These are phyloP conservation scores for Zymoseptoria crescenta DNA, from an alignment of 2,329 filamentous ascomycete species.

Conservation along the genomic window DNA sequence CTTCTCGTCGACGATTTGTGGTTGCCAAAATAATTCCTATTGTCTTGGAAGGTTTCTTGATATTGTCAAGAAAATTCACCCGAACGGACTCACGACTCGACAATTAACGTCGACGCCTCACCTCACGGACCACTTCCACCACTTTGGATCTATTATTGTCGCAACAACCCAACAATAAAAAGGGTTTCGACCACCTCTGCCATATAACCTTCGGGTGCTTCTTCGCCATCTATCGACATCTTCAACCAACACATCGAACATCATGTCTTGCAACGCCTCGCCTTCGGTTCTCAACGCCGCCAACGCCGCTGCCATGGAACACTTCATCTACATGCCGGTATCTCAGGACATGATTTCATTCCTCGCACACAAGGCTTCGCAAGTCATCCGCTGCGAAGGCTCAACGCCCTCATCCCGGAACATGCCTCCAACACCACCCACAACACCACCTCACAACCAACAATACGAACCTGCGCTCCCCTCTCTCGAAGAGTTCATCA, in stretches of 20 bases:
- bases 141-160: constrained; percentile 20
- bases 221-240: constrained; percentile 1
- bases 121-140: not conserved
- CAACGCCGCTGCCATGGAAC: constrained; percentile 68
- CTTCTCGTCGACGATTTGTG: constrained; percentile 18
- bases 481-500: constrained; percentile 83
- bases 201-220: constrained; percentile 1
- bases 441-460: constrained; percentile 48
- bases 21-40: constrained; percentile 6
- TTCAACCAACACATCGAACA: constrained; percentile 9
- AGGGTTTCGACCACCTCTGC: constrained; percentile 4
- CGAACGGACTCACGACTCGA: not conserved
- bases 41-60: constrained; percentile 6
- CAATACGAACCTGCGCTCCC: constrained; percentile 55
- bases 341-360: constrained; percentile 69
- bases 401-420: constrained; percentile 37
- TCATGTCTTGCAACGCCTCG: constrained; percentile 40
- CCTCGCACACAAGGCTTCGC: constrained; percentile 63
- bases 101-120: not conserved
- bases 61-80: constrained; percentile 3
- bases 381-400: constrained; percentile 71
- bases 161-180: constrained; percentile 18
- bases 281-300: constrained; percentile 44
- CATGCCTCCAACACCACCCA: constrained; percentile 52
- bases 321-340: constrained; percentile 72